Percentiles rank a stretch among this genome's conserved stretches.
These are phyloP conservation scores for Penicillium ochrochloron DNA, from an alignment of 495 filamentous ascomycete species.

Conservation along the genomic window DNA sequence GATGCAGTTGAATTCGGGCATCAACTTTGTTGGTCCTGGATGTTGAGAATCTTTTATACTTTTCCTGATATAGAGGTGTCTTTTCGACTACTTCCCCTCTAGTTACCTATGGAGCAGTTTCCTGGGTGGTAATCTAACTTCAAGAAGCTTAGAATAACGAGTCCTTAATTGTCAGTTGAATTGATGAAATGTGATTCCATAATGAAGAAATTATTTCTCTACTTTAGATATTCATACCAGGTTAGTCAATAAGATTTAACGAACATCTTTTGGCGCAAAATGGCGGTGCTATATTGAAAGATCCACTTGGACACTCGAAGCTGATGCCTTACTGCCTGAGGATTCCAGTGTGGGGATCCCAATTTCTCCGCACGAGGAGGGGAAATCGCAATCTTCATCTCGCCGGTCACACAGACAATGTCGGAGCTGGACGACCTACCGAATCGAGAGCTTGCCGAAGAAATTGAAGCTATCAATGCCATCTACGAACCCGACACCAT, in stretches of 20 bases:
- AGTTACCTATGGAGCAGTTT: neutral
- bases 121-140: neutral
- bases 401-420: constrained; percentile 25
- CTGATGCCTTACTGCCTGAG: constrained; percentile 25
- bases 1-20: constrained; percentile 17
- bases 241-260: neutral
- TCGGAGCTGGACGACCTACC: constrained; percentile 31
- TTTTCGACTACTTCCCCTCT: neutral
- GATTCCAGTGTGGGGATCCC: constrained; percentile 20
- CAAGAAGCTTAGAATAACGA: too few species aligned
- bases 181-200: too few species aligned
- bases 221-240: too few species aligned
- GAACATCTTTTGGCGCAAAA: neutral
- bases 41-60: constrained; percentile 18
- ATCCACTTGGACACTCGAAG: neutral
- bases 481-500: constrained; percentile 82
- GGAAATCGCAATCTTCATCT: constrained; percentile 13
- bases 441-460: constrained; percentile 74
- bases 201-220: too few species aligned
- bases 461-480: constrained; percentile 87
- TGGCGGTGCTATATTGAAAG: neutral
- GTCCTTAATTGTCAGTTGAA: too few species aligned
- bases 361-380: constrained; percentile 25
- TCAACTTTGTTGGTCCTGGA: constrained; percentile 34
- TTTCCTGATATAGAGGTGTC: neutral